Evolutionary conservation across 257 asterid species (phyloP).

Genomic region (Solanum paucissectum): DNA sequence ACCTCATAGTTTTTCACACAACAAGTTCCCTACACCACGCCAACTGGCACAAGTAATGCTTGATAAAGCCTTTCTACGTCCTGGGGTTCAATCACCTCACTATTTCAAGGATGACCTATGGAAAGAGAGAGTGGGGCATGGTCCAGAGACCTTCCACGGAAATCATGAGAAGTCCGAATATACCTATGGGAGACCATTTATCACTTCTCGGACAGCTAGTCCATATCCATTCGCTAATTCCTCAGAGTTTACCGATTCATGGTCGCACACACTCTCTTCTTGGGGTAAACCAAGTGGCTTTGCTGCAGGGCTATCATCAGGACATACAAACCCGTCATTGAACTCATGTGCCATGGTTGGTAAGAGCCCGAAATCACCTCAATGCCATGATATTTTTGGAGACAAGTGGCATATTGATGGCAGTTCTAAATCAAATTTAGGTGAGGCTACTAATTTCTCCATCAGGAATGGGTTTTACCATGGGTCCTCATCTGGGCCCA

Average conservation of each 20-base stretch:
- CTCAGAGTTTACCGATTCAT: constrained; percentile 25
- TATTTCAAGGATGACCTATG: constrained; percentile 34
- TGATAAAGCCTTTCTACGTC: constrained; percentile 25
- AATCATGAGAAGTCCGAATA: constrained; percentile 19
- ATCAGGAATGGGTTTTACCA: constrained; percentile 42
- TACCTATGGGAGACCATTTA: constrained; percentile 29
- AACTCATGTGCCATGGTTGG: constrained; percentile 28
- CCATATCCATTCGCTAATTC: constrained; percentile 33
- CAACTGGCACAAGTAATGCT: constrained; percentile 30
- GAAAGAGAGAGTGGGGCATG: constrained; percentile 31
- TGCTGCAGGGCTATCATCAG: constrained; percentile 30
- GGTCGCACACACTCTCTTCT: constrained; percentile 45
- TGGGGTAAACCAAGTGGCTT: constrained; percentile 54
- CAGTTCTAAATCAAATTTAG: constrained; percentile 20
- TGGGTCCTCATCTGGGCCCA: constrained; percentile 53
- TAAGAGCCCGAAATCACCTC: constrained; percentile 11
- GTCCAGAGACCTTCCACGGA: constrained; percentile 23
- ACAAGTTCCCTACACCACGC: constrained; percentile 27
- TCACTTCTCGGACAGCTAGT: constrained; percentile 31
- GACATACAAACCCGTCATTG: constrained; percentile 27
- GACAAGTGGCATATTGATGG: constrained; percentile 42
- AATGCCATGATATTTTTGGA: constrained; percentile 28
- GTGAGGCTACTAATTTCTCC: constrained; percentile 16
- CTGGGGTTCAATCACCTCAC: constrained; percentile 26
- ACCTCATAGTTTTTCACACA: constrained; percentile 33